Evolutionary conservation across 2,329 filamentous ascomycete species (phyloP), one percentile per base, ranked within the genome.

Genomic region (Epichloe gansuensis): DNA sequence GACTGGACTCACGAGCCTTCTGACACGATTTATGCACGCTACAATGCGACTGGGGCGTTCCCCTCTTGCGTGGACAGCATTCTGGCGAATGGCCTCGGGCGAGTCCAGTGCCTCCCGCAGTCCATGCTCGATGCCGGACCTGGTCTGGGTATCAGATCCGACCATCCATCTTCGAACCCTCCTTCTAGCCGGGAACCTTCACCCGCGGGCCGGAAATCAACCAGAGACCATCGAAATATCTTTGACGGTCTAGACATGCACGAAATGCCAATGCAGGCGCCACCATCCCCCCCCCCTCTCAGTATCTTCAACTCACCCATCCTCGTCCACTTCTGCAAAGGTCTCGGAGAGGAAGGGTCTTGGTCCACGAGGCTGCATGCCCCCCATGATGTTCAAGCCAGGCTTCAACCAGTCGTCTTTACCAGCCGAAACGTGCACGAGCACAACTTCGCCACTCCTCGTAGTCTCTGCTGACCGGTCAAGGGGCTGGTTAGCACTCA

Each of bases 1-100:
- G 50, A 51, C 50, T 51, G 50, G 50, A 51, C 50, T n/a, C 50
- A 51, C 35, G 50, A 51, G 50, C 41, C 38, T 21, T 40, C 50
- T 5, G 42, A 41, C 13, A 31, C n/a, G 9, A 39, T 47, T 17
- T 47, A 12, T 13, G 50, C 41, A n/a, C 50, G 50, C 42, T 51
- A 51, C 42, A 21, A 23, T 8, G 4, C 25, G 41, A 47, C 42
- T 5, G 50, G 50, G 5, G 41, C 50, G 13, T 46, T 45, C 12
- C 50, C 50, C 12, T 51, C 36, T 5, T 51, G 50, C 42, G 50
- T 47, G 21, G 50, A 51, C 41, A 51, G 50, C 50, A 46, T 51
- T 17, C 50, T 51, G 8, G 50, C 50, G 42, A 47, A 51, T 45
- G 50, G 50, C 34, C 50, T 36, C 23, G 43, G 50, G 17, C 23